These are phyloP conservation scores for Lodderomyces theae DNA, from an alignment of 1,139 yeast genomes.

Conservation along the genomic window DNA sequence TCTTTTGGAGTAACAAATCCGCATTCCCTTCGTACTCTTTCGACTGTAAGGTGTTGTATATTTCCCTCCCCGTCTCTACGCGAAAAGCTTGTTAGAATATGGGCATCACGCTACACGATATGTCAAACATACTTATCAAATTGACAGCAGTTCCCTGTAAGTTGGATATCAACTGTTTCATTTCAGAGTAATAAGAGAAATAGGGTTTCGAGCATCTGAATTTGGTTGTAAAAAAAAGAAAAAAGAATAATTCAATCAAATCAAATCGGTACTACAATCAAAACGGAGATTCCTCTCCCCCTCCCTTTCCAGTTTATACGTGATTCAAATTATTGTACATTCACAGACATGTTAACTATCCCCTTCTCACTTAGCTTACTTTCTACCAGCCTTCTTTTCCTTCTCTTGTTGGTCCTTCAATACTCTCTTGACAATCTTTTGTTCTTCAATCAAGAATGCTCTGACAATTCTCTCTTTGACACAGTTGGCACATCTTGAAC, in stretches of 20 bases:
- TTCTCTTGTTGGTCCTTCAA: slow-evolving; percentile 91
- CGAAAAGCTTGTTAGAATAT: background rate
- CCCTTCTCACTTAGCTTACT: slow-evolving; percentile 22
- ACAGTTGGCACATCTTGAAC: slow-evolving; percentile 97
- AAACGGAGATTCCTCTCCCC: too few species aligned
- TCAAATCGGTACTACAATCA: too few species aligned
- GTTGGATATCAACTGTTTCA: slow-evolving; percentile 13
- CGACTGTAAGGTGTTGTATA: slow-evolving; percentile 7
- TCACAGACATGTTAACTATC: slow-evolving; percentile 14
- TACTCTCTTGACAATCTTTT: slow-evolving; percentile 98
- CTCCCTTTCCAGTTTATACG: background rate
- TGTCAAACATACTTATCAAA: slow-evolving; percentile 13
- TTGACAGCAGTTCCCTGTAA: slow-evolving; percentile 9
- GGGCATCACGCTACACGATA: too few species aligned
- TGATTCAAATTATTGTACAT: slow-evolving; percentile 13
- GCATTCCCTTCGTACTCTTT: slow-evolving; percentile 6
- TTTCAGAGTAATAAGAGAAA: slow-evolving; percentile 2
- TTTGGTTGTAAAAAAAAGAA: slow-evolving; percentile 3
- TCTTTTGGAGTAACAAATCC: slow-evolving; percentile 9
- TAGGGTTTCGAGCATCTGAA: background rate
- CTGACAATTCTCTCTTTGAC: slow-evolving; percentile 98
- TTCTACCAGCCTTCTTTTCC: slow-evolving; percentile 59
- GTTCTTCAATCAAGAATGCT: slow-evolving; percentile 99
- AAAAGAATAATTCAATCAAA: too few species aligned
- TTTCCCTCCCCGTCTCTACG: slow-evolving; percentile 12